Evolutionary conservation across 805 yeast genomes (phyloP).

Genomic region (Cyberlindnera suaveolens): DNA sequence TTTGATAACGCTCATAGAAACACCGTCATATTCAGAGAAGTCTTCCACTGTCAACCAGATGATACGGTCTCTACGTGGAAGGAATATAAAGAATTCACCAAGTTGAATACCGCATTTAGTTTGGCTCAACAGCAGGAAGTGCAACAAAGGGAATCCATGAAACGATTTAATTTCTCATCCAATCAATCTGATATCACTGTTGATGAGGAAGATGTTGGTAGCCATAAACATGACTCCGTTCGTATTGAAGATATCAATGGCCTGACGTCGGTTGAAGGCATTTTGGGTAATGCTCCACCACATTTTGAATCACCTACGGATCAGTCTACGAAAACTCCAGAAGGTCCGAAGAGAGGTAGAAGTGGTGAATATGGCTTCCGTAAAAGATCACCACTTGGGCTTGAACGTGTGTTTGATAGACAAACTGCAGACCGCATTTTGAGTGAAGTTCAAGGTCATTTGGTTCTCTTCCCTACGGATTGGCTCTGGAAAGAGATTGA

Average conservation of each 20-base stretch:
- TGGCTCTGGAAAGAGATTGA: conserved; percentile 88
- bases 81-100: conserved; percentile 71
- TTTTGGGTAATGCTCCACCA: conserved; percentile 6
- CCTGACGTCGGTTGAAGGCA: conserved; percentile 4
- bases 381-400: conserved; percentile 26
- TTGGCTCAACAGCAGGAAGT: conserved; percentile 26
- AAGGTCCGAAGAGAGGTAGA: conserved; percentile 26
- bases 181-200: conserved; percentile 1
- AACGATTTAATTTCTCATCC: neutral
- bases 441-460: conserved; percentile 71
- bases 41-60: conserved; percentile 94
- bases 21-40: conserved; percentile 71
- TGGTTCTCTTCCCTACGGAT: conserved; percentile 87
- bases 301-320: neutral
- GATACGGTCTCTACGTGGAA: conserved; percentile 86
- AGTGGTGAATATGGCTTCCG: conserved; percentile 31
- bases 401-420: conserved; percentile 57
- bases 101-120: conserved; percentile 51
- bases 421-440: conserved; percentile 72
- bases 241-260: conserved; percentile 8
- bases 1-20: conserved; percentile 75
- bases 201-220: neutral
- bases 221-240: conserved; percentile 4
- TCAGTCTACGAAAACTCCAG: neutral
- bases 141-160: conserved; percentile 6